phyloP scores from a whole-genome alignment of 2,329 filamentous ascomycete genomes.

The Didymella keratinophila region DNA sequence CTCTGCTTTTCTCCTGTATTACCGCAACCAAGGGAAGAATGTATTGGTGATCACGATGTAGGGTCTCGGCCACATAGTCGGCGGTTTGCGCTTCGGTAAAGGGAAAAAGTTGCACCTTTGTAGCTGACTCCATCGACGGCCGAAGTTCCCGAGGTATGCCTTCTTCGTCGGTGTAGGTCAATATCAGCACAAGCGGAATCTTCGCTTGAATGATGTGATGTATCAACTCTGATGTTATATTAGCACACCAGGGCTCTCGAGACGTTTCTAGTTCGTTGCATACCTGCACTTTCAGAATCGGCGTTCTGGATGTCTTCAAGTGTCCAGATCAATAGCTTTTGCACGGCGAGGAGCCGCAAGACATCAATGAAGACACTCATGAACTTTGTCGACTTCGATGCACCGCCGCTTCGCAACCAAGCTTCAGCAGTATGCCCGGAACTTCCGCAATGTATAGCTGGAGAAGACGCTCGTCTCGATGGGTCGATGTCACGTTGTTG shows the following conservation, averaged over 20 bases:
- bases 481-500: conserved; percentile 36
- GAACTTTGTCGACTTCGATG: conserved; percentile 69
- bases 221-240: conserved; percentile 67
- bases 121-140: conserved; percentile 55
- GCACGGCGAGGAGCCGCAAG: conserved; percentile 77
- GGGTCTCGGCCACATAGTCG: conserved; percentile 80
- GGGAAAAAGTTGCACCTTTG: conserved; percentile 74
- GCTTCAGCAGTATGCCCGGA: conserved; percentile 52
- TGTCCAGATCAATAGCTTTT: conserved; percentile 88
- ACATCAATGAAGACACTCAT: conserved; percentile 91
- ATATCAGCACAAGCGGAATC: conserved; percentile 73
- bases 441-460: conserved; percentile 48
- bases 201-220: conserved; percentile 79
- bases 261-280: background rate
- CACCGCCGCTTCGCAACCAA: conserved; percentile 56
- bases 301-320: conserved; percentile 91
- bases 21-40: conserved; percentile 81
- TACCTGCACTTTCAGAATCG: conserved; percentile 77
- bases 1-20: conserved; percentile 85
- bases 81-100: conserved; percentile 81
- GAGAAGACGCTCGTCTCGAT: conserved; percentile 42
- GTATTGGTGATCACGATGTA: conserved; percentile 75
- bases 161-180: conserved; percentile 65
- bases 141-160: conserved; percentile 48
- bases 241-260: background rate